Conservation (phyloP, 2,329 filamentous ascomycete genomes). For the Kalmusia sp. region DNA sequence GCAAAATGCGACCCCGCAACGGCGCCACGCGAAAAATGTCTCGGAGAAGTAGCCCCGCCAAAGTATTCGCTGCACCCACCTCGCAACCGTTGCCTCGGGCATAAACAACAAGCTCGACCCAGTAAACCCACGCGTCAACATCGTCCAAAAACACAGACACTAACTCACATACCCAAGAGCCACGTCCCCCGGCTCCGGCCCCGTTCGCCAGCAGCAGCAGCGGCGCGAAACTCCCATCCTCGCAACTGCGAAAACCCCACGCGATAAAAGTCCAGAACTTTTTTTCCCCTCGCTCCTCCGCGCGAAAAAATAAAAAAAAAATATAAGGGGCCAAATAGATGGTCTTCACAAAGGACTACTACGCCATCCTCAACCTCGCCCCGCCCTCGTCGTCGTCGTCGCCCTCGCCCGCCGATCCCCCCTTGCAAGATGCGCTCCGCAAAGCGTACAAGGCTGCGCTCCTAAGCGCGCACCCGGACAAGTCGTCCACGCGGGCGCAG, state of each 20-base stretch:
- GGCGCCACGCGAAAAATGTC: slow-evolving; percentile 8
- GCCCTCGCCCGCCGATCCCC: neutral
- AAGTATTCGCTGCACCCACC: neutral
- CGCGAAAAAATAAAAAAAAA: neutral
- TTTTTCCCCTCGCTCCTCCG: too few relatives aligned
- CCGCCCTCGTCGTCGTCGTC: too few relatives aligned
- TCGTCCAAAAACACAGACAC: too few relatives aligned
- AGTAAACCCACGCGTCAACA: too few relatives aligned
- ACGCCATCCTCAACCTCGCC: slow-evolving; percentile 31
- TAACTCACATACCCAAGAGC: too few relatives aligned
- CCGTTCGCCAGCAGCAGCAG: too few relatives aligned
- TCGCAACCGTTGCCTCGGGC: slow-evolving; percentile 3
- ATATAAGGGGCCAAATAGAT: slow-evolving; percentile 8
- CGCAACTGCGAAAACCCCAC: too few relatives aligned
- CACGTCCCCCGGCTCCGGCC: too few relatives aligned
- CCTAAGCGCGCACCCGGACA: slow-evolving; percentile 67
- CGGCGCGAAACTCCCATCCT: too few relatives aligned
- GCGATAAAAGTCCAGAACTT: too few relatives aligned
- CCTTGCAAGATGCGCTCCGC: slow-evolving; percentile 16
- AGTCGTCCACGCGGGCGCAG: slow-evolving; percentile 34
- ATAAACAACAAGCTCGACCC: neutral
- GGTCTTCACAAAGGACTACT: slow-evolving; percentile 40
- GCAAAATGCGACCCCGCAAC: neutral
- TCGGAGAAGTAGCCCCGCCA: neutral
- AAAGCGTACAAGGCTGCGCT: slow-evolving; percentile 64